Conservation (phyloP, 164 flowering plant species). For the Piper longum region DNA sequence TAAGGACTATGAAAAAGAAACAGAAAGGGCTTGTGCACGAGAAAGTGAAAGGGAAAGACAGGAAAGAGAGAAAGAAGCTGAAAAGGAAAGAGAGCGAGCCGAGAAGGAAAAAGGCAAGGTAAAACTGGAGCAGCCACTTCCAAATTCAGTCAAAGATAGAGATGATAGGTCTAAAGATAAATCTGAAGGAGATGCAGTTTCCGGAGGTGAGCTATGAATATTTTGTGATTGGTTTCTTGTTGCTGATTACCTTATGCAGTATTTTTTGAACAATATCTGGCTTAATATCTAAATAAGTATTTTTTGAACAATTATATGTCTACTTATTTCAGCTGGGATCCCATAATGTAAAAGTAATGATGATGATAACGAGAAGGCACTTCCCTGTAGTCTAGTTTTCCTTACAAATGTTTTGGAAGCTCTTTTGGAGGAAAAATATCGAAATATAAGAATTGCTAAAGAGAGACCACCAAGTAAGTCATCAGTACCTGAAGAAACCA, state of each 20-base stretch:
- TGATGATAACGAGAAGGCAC: no score
- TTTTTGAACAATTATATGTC: no score
- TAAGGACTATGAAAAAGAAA: constrained; percentile 18
- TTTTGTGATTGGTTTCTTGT: background rate
- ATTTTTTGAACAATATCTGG: no score
- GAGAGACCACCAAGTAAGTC: no score
- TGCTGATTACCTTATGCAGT: no score
- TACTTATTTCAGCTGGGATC: no score
- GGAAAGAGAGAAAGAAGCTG: constrained; percentile 23
- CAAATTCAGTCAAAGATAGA: constrained; percentile 26
- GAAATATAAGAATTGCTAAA: no score
- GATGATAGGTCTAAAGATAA: constrained; percentile 32
- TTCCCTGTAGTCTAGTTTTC: no score
- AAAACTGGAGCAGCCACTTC: background rate
- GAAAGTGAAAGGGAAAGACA: constrained; percentile 10
- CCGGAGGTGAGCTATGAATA: constrained; percentile 26
- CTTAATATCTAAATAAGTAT: no score
- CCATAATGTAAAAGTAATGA: no score
- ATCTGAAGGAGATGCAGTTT: constrained; percentile 41
- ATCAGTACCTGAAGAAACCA: constrained; percentile 25
- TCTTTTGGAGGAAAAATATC: no score
- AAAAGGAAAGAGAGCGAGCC: constrained; percentile 16
- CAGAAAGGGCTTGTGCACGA: constrained; percentile 20
- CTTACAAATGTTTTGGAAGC: no score
- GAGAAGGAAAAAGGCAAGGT: constrained; percentile 13